Conservation (phyloP, 2,329 filamentous ascomycete genomes). For the Epichloe uncinata region DNA sequence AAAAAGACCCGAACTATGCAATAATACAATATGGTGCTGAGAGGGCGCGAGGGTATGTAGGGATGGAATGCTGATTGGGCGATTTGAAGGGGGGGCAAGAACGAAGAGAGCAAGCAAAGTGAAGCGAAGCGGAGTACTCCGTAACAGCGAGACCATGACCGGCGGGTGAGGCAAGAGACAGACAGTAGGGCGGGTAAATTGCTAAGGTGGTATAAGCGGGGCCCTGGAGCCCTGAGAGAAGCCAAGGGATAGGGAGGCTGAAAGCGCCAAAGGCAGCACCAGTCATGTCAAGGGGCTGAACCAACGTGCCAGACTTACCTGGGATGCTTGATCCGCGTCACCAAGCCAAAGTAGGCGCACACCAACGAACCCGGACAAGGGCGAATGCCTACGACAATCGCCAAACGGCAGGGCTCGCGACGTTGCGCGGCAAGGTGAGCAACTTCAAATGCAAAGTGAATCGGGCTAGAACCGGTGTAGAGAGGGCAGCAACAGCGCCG, state of each 20-base stretch:
- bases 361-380: background rate
- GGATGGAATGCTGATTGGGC: constrained; percentile 5
- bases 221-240: background rate
- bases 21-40: background rate
- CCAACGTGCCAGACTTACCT: background rate
- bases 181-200: background rate
- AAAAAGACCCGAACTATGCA: background rate
- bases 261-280: background rate
- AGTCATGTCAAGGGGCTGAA: too few relatives aligned
- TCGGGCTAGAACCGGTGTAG: background rate
- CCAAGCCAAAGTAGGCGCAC: background rate
- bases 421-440: background rate
- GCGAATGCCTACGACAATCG: background rate
- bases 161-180: background rate
- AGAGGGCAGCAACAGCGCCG: background rate
- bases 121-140: background rate
- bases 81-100: background rate
- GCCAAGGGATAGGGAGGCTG: background rate
- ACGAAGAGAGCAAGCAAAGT: background rate
- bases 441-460: background rate
- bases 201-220: background rate
- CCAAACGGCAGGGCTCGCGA: background rate
- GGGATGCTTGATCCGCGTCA: constrained; percentile 1
- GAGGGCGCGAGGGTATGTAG: background rate
- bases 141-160: background rate